Percentiles rank a stretch among this genome's conserved stretches.
Conservation (phyloP, 805 yeast species). For the Yarrowia hollandica region DNA sequence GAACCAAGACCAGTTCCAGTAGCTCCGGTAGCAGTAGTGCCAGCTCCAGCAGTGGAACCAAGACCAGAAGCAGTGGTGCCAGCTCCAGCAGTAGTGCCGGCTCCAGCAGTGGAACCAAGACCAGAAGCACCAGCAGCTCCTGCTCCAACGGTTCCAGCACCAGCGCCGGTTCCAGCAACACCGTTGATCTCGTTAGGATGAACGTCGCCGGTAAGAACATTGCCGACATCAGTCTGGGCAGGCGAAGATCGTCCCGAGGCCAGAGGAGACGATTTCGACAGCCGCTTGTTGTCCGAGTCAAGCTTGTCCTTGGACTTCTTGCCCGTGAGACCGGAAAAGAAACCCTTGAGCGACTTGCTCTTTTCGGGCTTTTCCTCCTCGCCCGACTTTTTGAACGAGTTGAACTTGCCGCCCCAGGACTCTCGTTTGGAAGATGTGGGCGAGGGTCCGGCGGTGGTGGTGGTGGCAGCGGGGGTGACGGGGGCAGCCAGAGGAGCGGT, state of each 20-base stretch:
- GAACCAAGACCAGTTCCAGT: neutral
- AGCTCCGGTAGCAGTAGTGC: neutral
- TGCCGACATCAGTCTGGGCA: neutral
- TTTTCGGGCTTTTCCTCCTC: conserved; percentile 9
- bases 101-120: neutral
- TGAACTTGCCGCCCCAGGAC: conserved; percentile 28
- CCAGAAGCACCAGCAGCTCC: neutral
- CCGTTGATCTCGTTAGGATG: neutral
- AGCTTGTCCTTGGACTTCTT: conserved; percentile 5
- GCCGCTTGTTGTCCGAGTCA: neutral
- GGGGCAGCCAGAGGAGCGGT: neutral
- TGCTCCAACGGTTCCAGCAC: neutral
- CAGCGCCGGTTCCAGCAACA: neutral
- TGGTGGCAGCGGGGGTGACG: neutral
- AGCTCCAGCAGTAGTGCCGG: neutral
- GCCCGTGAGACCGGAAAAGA: conserved; percentile 3
- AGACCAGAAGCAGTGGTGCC: neutral
- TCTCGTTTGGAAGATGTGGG: conserved; percentile 4
- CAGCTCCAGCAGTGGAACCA: neutral
- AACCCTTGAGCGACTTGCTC: conserved; percentile 19
- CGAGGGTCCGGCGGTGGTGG: too few relatives aligned
- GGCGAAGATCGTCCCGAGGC: neutral
- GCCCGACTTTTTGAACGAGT: conserved; percentile 1
- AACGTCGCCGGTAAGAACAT: neutral
- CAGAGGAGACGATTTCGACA: neutral